Conservation (phyloP, 768 basidiomycete species). For the Sarcodon aspratus region DNA sequence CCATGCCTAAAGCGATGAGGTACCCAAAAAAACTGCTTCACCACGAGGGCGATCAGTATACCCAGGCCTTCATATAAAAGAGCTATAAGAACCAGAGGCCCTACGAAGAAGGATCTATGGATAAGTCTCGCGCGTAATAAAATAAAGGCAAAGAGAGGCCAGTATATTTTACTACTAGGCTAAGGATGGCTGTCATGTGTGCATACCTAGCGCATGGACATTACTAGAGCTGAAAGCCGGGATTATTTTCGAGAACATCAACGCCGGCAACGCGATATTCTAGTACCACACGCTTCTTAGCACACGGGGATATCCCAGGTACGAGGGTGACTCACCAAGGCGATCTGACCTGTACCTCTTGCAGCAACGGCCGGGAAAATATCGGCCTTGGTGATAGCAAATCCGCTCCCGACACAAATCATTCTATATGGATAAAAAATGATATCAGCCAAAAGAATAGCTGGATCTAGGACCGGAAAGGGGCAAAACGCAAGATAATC, state of each 20-base stretch:
- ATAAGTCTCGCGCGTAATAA: background rate
- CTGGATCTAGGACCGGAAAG: background rate
- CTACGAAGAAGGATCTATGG: conserved; percentile 18
- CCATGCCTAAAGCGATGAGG: conserved; percentile 70
- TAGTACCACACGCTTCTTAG: background rate
- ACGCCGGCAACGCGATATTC: conserved; percentile 51
- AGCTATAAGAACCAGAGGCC: conserved; percentile 52
- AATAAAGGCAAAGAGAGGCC: too few relatives aligned
- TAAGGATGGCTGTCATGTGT: background rate
- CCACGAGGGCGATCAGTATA: conserved; percentile 37
- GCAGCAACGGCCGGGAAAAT: conserved; percentile 50
- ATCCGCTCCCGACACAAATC: conserved; percentile 42
- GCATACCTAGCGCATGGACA: conserved; percentile 38
- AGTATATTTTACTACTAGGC: too few relatives aligned
- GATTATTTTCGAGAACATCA: conserved; percentile 65
- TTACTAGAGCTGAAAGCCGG: conserved; percentile 53
- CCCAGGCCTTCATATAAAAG: conserved; percentile 50
- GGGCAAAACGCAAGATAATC: conserved; percentile 11
- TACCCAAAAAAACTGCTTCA: conserved; percentile 61
- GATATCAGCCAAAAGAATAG: background rate
- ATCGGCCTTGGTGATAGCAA: conserved; percentile 45
- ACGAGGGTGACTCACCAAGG: conserved; percentile 27
- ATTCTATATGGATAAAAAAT: conserved; percentile 30
- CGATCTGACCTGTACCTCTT: conserved; percentile 45
- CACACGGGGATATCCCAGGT: background rate